These are phyloP conservation scores for Marasmius oreades DNA, from an alignment of 1,284 basidiomycete species.

Conservation along the genomic window DNA sequence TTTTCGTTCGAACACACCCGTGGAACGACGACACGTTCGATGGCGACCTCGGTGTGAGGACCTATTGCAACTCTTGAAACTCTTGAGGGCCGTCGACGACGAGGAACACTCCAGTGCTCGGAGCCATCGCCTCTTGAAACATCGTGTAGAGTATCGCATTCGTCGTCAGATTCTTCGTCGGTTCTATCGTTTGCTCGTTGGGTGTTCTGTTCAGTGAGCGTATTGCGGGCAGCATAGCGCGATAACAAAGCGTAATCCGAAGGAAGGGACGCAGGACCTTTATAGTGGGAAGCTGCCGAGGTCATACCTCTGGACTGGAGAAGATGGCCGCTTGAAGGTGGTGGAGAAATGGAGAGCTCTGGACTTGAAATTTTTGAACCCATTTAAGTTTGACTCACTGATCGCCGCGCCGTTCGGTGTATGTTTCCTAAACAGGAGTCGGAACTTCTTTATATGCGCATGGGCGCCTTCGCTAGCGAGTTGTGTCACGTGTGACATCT, in stretches of 20 bases:
- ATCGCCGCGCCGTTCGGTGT: not conserved
- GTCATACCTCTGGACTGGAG: not conserved
- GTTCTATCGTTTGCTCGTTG: not conserved
- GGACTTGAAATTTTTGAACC: not conserved
- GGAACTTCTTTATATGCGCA: not conserved
- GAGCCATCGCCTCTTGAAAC: constrained; percentile 4
- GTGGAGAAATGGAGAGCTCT: not conserved
- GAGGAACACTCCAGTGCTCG: constrained; percentile 31
- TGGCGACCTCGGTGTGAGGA: not conserved
- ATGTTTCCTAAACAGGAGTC: not conserved
- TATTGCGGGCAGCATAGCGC: constrained; percentile 34
- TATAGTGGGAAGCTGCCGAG: constrained; percentile 38
- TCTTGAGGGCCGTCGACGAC: constrained; percentile 21
- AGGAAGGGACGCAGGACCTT: constrained; percentile 54
- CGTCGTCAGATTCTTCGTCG: constrained; percentile 8
- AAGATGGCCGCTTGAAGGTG: not conserved
- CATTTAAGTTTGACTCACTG: not conserved
- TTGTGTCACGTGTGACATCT: too few relatives aligned
- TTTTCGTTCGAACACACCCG: constrained; percentile 27
- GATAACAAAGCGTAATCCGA: constrained; percentile 53
- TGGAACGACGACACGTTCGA: not conserved
- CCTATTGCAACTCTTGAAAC: not conserved
- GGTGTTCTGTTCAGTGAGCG: not conserved
- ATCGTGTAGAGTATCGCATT: constrained; percentile 8
- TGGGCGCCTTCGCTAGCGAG: too few relatives aligned